Conservation (phyloP, 1,139 yeast species). For the Candida buenavistaensis region DNA sequence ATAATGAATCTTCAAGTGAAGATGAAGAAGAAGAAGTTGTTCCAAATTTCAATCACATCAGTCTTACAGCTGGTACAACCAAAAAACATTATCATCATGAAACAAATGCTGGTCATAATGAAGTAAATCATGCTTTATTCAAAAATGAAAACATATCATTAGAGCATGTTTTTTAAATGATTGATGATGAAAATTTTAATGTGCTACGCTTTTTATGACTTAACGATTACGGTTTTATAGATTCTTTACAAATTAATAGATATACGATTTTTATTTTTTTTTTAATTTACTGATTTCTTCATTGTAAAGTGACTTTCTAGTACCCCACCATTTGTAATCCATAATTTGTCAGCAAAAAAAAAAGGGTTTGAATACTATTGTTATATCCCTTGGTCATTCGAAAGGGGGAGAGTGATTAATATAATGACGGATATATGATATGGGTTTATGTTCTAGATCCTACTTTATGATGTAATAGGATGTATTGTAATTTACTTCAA, state of each 20-base stretch:
- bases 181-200: background rate
- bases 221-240: background rate
- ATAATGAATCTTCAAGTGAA: constrained; percentile 8
- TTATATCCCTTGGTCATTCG: too few species aligned
- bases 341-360: too few species aligned
- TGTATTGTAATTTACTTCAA: too few species aligned
- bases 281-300: constrained; percentile 1
- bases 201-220: too few species aligned
- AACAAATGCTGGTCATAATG: too few species aligned
- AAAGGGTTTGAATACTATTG: too few species aligned
- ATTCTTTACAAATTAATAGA: background rate
- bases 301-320: too few species aligned
- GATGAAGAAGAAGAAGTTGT: constrained; percentile 18
- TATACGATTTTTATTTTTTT: background rate
- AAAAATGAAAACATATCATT: constrained; percentile 12
- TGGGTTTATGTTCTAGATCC: too few species aligned
- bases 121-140: constrained; percentile 7
- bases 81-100: constrained; percentile 4
- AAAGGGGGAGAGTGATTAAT: too few species aligned
- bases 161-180: constrained; percentile 12
- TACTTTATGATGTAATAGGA: too few species aligned
- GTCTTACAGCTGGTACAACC: constrained; percentile 1
- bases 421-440: too few species aligned
- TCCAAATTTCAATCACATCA: background rate
- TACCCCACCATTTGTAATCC: too few species aligned